Base-by-base conservation (phyloP, 495 filamentous ascomycete species). In the Parathielavia hyrcaniae region DNA sequence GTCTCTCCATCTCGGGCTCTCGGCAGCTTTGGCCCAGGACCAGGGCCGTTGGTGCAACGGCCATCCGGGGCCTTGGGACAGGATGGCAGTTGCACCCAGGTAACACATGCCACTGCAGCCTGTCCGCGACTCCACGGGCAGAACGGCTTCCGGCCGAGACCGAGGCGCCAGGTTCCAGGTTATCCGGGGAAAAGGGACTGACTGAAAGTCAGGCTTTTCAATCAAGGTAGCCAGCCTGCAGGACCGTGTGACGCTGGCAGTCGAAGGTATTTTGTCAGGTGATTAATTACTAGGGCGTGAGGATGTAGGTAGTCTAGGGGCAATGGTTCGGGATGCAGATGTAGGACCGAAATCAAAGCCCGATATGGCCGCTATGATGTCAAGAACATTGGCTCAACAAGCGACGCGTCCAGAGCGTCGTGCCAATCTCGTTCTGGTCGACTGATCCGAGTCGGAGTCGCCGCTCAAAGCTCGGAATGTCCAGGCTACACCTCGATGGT, bases 301-400 rank as follows among this genome's bases (percentile, higher is more conserved):
- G 45, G 22, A 9, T 4, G 7, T 51, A 34, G 32, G 7, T 51
- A 34, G 32, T 5, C n/a, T 22, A 30, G 36, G 6, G 16, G 36
- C 8, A 41, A 36, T 16, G 38, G 9, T 44, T 58, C 55, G 55
- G 55, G 30, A 12, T 3, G 11, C 36, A 50, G 35, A 58, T 26
- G 13, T 58, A 36, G 46, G 55, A 35, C 55, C 47, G 55, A 58
- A 38, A 58, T 58, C 32, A 30, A 17, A 16, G 17, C 26, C 54
- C 32, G 44, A 39, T 13, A 46, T 34, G 17, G 26, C 44, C 32
- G 44, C 23, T 7, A 35, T 34, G 1, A 11, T n/a, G 54, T 34
- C 40, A 19, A 20, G 32, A 45, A 40, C 41, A 17, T 40, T 53
- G 43, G 50, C 38, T 16, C 19, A 5, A 1, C 30, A 20, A 10